These are phyloP conservation scores for Auriscalpium orientale DNA, from an alignment of 768 basidiomycete species.

Conservation along the genomic window DNA sequence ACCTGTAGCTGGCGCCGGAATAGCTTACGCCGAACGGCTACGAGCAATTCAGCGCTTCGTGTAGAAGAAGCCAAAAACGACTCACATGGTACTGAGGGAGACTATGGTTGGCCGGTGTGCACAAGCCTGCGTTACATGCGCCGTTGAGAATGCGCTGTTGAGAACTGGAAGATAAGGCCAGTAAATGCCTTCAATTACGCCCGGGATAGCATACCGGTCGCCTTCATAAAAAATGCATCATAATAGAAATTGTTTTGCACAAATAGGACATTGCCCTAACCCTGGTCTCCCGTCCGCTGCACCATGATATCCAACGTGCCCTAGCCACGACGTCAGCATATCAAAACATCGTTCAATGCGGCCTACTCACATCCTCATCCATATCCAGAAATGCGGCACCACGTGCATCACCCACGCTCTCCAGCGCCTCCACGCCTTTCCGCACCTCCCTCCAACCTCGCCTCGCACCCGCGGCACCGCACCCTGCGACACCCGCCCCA, in stretches of 20 bases:
- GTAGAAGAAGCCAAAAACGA: neutral
- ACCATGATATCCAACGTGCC: constrained; percentile 90
- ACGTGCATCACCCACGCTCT: constrained; percentile 68
- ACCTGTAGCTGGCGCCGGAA: constrained; percentile 93
- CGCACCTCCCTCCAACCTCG: constrained; percentile 56
- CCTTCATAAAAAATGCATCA: constrained; percentile 97
- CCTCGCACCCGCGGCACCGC: constrained; percentile 42
- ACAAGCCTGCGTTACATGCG: constrained; percentile 81
- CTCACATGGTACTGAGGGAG: constrained; percentile 65
- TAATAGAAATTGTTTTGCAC: constrained; percentile 97
- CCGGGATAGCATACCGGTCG: constrained; percentile 58
- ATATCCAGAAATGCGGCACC: constrained; percentile 80
- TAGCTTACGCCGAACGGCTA: constrained; percentile 93
- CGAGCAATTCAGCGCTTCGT: neutral
- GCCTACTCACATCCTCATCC: constrained; percentile 83
- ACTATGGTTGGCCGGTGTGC: constrained; percentile 49
- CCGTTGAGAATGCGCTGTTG: too few relatives aligned
- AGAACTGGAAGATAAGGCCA: constrained; percentile 39
- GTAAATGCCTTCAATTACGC: neutral
- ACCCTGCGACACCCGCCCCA: constrained; percentile 39
- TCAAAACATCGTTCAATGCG: neutral
- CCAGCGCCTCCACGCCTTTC: constrained; percentile 55
- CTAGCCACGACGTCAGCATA: constrained; percentile 30
- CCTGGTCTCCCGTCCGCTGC: constrained; percentile 68
- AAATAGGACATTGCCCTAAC: constrained; percentile 60